Percentiles rank a stretch among this genome's conserved stretches.
Conservation (phyloP, 2,329 filamentous ascomycete species). For the Aspergillus proliferans region DNA sequence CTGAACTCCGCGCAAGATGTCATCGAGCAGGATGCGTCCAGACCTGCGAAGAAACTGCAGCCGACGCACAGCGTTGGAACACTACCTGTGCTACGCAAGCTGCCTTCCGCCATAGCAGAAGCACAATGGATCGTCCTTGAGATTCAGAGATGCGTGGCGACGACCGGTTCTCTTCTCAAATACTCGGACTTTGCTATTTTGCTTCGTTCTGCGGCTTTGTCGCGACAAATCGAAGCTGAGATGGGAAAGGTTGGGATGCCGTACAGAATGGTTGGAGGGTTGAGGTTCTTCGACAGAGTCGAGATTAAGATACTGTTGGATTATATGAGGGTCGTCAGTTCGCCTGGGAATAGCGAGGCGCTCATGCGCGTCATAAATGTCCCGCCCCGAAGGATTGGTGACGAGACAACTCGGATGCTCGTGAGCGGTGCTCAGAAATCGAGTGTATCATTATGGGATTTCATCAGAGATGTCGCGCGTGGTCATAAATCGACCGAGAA, state of each 20-base stretch:
- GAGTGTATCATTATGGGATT: constrained; percentile 66
- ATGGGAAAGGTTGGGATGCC: constrained; percentile 74
- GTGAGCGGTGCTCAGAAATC: constrained; percentile 68
- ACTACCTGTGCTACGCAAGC: constrained; percentile 69
- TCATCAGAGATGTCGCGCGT: constrained; percentile 57
- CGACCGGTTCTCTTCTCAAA: constrained; percentile 68
- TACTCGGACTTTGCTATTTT: constrained; percentile 79
- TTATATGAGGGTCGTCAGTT: constrained; percentile 78
- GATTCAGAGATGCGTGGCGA: constrained; percentile 61
- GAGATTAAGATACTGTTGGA: constrained; percentile 85
- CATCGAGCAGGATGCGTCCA: constrained; percentile 79
- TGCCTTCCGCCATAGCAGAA: constrained; percentile 65
- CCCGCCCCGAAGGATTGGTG: constrained; percentile 74
- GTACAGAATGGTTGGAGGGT: constrained; percentile 88
- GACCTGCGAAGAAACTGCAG: constrained; percentile 72
- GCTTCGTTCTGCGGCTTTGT: constrained; percentile 75
- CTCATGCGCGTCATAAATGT: constrained; percentile 77
- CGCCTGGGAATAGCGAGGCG: constrained; percentile 82
- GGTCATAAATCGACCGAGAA: constrained; percentile 47
- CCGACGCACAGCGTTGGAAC: constrained; percentile 76
- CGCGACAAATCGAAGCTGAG: constrained; percentile 76
- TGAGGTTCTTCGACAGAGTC: constrained; percentile 82
- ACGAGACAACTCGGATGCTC: constrained; percentile 66
- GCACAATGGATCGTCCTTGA: constrained; percentile 85
- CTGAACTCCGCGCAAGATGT: constrained; percentile 72